phyloP scores from a whole-genome alignment of 2,329 filamentous ascomycete genomes.

The Acrodontium crateriforme region DNA sequence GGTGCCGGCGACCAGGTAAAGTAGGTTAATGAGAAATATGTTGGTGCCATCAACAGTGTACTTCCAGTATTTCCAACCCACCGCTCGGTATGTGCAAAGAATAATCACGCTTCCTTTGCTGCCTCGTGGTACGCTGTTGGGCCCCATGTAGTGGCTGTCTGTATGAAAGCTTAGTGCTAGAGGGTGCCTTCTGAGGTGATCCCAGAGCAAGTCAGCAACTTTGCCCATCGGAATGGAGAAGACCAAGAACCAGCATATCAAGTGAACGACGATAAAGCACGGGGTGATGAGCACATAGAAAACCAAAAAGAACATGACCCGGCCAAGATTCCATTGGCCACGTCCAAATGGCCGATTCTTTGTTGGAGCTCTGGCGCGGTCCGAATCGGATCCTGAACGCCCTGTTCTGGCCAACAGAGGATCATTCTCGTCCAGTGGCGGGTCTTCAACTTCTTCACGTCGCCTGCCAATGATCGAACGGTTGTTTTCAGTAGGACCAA shows the following conservation, averaged over 20 bases:
- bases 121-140: constrained; percentile 39
- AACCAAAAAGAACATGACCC: constrained; percentile 89
- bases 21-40: constrained; percentile 95
- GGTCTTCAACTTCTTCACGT: constrained; percentile 74
- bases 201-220: constrained; percentile 75
- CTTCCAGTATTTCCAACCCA: constrained; percentile 95
- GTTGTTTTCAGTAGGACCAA: constrained; percentile 58
- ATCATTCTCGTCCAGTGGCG: constrained; percentile 61
- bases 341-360: constrained; percentile 88
- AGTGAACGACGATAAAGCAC: constrained; percentile 69
- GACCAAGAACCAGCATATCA: constrained; percentile 87
- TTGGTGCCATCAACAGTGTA: constrained; percentile 98
- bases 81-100: constrained; percentile 91
- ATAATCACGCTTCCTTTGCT: constrained; percentile 62
- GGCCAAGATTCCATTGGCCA: constrained; percentile 87
- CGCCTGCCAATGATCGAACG: constrained; percentile 76
- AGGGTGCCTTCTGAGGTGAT: constrained; percentile 84
- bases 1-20: constrained; percentile 83
- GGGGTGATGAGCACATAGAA: constrained; percentile 91
- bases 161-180: constrained; percentile 87
- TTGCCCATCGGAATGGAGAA: constrained; percentile 99
- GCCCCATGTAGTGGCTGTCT: constrained; percentile 61
- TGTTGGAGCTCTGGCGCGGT: constrained; percentile 21
- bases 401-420: constrained; percentile 59
- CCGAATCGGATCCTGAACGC: constrained; percentile 10